A percentile compares a stretch with the other conserved stretches of the same genome.
Conservation (phyloP, 805 yeast species). For the Hanseniaspora lachancei region DNA sequence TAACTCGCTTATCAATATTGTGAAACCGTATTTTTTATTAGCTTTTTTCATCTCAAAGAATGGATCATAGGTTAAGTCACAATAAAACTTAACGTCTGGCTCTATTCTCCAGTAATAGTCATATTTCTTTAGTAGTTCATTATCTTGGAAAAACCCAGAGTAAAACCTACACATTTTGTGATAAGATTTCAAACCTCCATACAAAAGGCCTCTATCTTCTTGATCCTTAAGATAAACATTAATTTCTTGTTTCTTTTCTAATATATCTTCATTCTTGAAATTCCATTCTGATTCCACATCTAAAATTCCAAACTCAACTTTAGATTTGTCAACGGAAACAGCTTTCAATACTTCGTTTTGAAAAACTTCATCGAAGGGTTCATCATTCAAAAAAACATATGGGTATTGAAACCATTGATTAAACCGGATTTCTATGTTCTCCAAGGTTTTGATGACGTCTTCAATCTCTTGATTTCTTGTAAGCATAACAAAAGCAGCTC, state of each 20-base stretch:
- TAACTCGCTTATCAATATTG: conserved; percentile 64
- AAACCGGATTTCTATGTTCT: conserved; percentile 70
- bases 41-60: conserved; percentile 60
- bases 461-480: conserved; percentile 69
- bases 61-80: conserved; percentile 88
- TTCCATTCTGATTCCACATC: conserved; percentile 50
- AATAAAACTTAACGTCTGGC: conserved; percentile 78
- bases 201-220: conserved; percentile 72
- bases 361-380: conserved; percentile 55
- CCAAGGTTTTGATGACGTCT: conserved; percentile 63
- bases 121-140: conserved; percentile 52
- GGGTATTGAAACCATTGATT: conserved; percentile 92
- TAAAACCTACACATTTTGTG: conserved; percentile 94
- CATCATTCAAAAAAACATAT: conserved; percentile 80
- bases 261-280: conserved; percentile 32
- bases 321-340: conserved; percentile 36
- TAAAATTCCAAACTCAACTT: conserved; percentile 59
- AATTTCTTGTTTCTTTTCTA: neutral
- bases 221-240: conserved; percentile 53
- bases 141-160: conserved; percentile 70
- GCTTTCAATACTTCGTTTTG: conserved; percentile 36
- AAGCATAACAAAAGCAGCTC: conserved; percentile 73
- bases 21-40: conserved; percentile 74
- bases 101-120: conserved; percentile 97
- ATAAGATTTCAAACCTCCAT: conserved; percentile 70